Evolutionary conservation across 441 rosid species (phyloP), one percentile per base, ranked within the genome.

Genomic region (Cnidoscolus chayamansa): DNA sequence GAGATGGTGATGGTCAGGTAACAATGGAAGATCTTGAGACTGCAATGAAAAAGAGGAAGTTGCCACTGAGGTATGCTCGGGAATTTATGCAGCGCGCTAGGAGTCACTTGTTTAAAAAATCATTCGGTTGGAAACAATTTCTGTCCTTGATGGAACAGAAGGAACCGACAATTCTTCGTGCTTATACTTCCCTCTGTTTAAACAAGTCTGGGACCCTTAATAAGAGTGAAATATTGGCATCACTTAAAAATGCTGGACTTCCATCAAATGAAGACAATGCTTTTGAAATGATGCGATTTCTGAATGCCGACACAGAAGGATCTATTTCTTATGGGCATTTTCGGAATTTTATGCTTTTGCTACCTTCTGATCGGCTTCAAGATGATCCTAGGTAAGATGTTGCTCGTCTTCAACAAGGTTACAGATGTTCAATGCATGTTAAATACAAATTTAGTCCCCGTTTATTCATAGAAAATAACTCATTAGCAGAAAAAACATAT

Each of bases 321-420:
- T 95, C 99, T 76, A 90, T 95, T 68, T 89, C 98, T 16, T 95
- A 95, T 81, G 99, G 98, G n/a, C 98, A 92, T 79, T 95, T 95
- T 75, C 94, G 96, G 49, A 92, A 88, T 75, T 95, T 95, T 80
- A 95, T 95, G 99, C 89, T 95, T 79, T 83, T 95, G 79, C 82
- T 95, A 56, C 99, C 99, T 74, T 87, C 96, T 76, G 96, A 95
- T 73, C 85, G 92, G 45, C 84, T 95, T 67, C 98, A 83, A 80
- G 99, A 95, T 81, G 98, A 92, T 86, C 97, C 98, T 77, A 86
- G 94, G 99, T 94, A 81, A 82, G 85, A 25, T 77, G 74, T 71
- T 56, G 48, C 79, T 76, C 59, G 20, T 65, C 51, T 60, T 13
- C 31, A 57, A 63, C 8, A 58, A 74, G 72, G 45, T 58, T 50